Evolutionary conservation across 176 grass and related monocot genomes (phyloP), one percentile per base, ranked within the genome.

Genomic region (Hordeum marinum): DNA sequence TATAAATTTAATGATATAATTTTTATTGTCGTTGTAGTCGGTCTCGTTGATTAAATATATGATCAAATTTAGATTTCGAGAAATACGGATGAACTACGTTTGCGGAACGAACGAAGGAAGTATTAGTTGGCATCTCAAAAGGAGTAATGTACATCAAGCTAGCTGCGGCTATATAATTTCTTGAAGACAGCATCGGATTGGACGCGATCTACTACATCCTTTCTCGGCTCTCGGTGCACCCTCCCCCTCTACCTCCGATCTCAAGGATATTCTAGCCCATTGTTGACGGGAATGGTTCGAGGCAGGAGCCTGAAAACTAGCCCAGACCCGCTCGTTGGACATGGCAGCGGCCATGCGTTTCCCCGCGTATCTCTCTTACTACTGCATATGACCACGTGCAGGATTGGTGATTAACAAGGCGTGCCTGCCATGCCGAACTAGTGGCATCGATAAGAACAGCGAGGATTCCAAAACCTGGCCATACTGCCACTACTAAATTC

Each of bases 201-300:
- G 18, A 68, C 2, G 23, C 13, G 7, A 15, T 73, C 74, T 41
- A 24, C 74, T 41, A 24, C 23, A 15, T 12, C 54, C 9, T 66
- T 86, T 83, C 37, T 74, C 55, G 45, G 23, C 66, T 87, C 34
- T 58, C 84, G 35, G 46, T 29, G 84, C 75, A 90, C 21, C 31
- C 36, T 46, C 4, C 4, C 0, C 25, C 88, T 54, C 34, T 54
- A 26, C 54, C 78, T 35, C 54, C 4, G 13, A 42, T 43, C 68
- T 72, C 68, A 72, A 25, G 37, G 14, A 23, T 25, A 8, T 24
- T 71, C 11, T 69, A 43, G 3, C 42, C 6, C 68, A 43, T n/a
- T 7, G 42, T 42, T 71, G 68, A 71, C 37, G 20, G 9, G 68
- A 71, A 24, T 11, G 39, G 39, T 43, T 72, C 68, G 68, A 72